Evolutionary conservation across 2,329 filamentous ascomycete genomes (phyloP), one percentile per base, ranked within the genome.

Genomic region (Penicillium fuscoglaucum): DNA sequence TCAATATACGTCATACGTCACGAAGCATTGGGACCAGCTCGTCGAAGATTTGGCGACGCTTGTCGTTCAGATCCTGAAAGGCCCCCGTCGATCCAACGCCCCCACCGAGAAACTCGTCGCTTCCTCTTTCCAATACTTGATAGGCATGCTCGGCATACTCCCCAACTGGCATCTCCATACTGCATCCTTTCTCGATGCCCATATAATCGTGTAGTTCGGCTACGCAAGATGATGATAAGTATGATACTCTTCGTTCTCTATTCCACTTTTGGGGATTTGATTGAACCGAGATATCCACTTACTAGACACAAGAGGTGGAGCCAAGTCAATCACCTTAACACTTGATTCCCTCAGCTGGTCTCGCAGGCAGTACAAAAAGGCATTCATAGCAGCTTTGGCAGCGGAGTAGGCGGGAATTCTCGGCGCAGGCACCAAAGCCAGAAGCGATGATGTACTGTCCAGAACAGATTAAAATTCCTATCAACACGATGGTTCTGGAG

Each of bases 341-440:
- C 35, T 55, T 13, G 35, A 39, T 15, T 48, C 44, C 26, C 29
- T 21, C 44, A 55, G 9, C 44, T 55, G 52, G 29, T 46, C 37
- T 29, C 52, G 52, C 26, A 55, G 28, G 10, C 44, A 46, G 17
- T 41, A 47, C 6, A 35, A 8, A n/a, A 55, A 55, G 7, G 45
- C 44, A 10, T 43, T 39, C 26, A 55, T 8, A 1, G 52, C 52
- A n/a, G 52, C 52, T 29, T 55, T 55, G 12, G 79, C 79, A 2
- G 81, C 80, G 52, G 78, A 83, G 73, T 85, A 85, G 37, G 79
- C 82, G 1, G 78, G 76, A 63, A 80, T 76, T 0, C 72, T 69
- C n/a, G 74, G 68, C 1, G 78, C 72, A 0, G 82, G 82, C 12
- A 84, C 72, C 10, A 84, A 69, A 9, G 77, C 76, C 3, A 85